Percentiles rank a stretch among this genome's conserved stretches.
These are phyloP conservation scores for Trichosporon inkin DNA, from an alignment of 1,284 basidiomycete species.

Conservation along the genomic window DNA sequence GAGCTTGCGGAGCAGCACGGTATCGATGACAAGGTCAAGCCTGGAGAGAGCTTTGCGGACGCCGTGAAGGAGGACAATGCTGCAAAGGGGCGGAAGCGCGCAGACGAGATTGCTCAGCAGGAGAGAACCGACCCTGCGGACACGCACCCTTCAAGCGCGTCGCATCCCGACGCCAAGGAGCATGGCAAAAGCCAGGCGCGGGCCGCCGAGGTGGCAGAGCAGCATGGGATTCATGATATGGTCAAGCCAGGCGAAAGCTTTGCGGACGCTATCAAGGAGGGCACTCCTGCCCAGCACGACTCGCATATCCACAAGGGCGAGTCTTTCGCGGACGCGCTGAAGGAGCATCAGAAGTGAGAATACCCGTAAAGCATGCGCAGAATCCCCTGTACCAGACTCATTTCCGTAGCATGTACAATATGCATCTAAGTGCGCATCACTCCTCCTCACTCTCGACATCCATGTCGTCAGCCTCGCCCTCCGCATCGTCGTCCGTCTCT, in stretches of 20 bases:
- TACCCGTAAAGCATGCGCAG: not conserved
- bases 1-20: not conserved
- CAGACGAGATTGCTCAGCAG: not conserved
- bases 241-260: not conserved
- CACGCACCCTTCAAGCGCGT: not conserved
- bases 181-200: not conserved
- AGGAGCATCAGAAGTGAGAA: not conserved
- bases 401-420: not conserved
- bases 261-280: not conserved
- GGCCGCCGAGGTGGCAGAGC: not conserved
- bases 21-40: not conserved
- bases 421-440: slow-evolving; percentile 5
- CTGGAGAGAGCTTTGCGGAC: not conserved
- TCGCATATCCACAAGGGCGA: not conserved
- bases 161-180: not conserved
- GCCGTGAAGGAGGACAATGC: not conserved
- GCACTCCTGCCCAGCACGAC: not conserved
- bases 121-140: not conserved
- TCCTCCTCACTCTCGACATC: slow-evolving; percentile 48
- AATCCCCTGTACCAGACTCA: not conserved
- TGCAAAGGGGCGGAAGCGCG: not conserved
- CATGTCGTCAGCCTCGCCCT: slow-evolving; percentile 30
- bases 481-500: slow-evolving; percentile 36
- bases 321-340: not conserved
- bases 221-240: not conserved